phyloP scores from a whole-genome alignment of 2,329 filamentous ascomycete genomes.

The Fusarium sp. region DNA sequence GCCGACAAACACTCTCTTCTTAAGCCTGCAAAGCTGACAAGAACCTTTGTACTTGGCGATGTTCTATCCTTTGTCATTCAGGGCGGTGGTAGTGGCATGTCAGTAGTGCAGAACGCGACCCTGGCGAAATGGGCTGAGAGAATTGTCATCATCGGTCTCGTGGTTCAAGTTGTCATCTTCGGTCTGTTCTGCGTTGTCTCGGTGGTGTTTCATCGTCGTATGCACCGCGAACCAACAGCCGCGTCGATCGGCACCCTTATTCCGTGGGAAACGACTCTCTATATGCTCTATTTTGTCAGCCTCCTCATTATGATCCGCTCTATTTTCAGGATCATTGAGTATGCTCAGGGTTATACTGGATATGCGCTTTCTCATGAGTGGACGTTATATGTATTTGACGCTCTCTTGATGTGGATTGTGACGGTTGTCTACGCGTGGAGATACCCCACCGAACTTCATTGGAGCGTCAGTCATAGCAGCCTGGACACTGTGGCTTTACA shows the following conservation, averaged over 20 bases:
- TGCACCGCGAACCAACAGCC: slow-evolving; percentile 9
- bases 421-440: not conserved
- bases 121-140: slow-evolving; percentile 51
- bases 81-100: slow-evolving; percentile 28
- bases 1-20: slow-evolving; percentile 56
- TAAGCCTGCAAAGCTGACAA: slow-evolving; percentile 57
- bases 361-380: slow-evolving; percentile 48
- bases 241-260: slow-evolving; percentile 1
- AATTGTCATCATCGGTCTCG: slow-evolving; percentile 62
- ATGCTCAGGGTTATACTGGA: slow-evolving; percentile 48
- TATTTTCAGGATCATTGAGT: slow-evolving; percentile 56
- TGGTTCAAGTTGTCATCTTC: slow-evolving; percentile 66
- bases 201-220: slow-evolving; percentile 56
- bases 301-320: slow-evolving; percentile 54
- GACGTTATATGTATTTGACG: slow-evolving; percentile 52
- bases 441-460: not conserved
- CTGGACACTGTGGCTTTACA: not conserved
- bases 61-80: slow-evolving; percentile 52
- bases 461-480: not conserved
- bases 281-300: slow-evolving; percentile 32
- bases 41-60: slow-evolving; percentile 62
- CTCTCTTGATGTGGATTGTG: slow-evolving; percentile 45
- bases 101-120: slow-evolving; percentile 36
- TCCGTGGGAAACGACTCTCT: slow-evolving; percentile 48
- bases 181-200: slow-evolving; percentile 61